Evolutionary conservation across 805 yeast genomes (phyloP).

Genomic region (Tetrapisispora taiwanensis): DNA sequence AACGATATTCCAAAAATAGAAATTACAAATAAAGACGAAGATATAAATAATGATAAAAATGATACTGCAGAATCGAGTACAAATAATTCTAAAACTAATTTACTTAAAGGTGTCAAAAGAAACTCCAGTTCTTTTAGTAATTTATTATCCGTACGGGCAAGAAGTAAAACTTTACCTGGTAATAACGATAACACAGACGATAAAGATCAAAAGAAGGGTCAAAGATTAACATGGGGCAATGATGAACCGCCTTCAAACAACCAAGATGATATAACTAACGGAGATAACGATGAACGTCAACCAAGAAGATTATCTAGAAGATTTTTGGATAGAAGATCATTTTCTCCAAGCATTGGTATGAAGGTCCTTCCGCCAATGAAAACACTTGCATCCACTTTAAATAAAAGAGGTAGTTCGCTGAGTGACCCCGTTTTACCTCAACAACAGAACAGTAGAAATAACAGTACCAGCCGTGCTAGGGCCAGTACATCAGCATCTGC

Average conservation of each 20-base stretch:
- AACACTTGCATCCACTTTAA: slow-evolving; percentile 11
- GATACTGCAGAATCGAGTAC: background rate
- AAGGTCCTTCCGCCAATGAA: slow-evolving; percentile 17
- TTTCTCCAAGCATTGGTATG: slow-evolving; percentile 21
- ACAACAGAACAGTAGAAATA: background rate
- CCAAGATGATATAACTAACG: background rate
- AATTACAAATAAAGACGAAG: background rate
- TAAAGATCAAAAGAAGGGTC: slow-evolving; percentile 6
- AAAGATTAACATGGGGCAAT: slow-evolving; percentile 11
- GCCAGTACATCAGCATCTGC: slow-evolving; percentile 15
- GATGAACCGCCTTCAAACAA: slow-evolving; percentile 6
- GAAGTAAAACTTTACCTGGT: slow-evolving; percentile 20
- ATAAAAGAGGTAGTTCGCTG: slow-evolving; percentile 9
- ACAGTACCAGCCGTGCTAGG: slow-evolving; percentile 6
- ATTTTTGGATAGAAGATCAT: slow-evolving; percentile 22
- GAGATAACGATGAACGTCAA: slow-evolving; percentile 13
- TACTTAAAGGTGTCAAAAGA: background rate
- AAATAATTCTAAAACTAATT: background rate
- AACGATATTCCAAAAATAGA: background rate
- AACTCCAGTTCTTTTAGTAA: slow-evolving; percentile 2
- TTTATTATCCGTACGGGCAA: slow-evolving; percentile 7
- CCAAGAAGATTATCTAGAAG: slow-evolving; percentile 21
- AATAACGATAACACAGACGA: slow-evolving; percentile 6
- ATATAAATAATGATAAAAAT: background rate
- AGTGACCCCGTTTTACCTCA: background rate